Evolutionary conservation across 768 basidiomycete species (phyloP).

Genomic region (Rhizopogon sp.): DNA sequence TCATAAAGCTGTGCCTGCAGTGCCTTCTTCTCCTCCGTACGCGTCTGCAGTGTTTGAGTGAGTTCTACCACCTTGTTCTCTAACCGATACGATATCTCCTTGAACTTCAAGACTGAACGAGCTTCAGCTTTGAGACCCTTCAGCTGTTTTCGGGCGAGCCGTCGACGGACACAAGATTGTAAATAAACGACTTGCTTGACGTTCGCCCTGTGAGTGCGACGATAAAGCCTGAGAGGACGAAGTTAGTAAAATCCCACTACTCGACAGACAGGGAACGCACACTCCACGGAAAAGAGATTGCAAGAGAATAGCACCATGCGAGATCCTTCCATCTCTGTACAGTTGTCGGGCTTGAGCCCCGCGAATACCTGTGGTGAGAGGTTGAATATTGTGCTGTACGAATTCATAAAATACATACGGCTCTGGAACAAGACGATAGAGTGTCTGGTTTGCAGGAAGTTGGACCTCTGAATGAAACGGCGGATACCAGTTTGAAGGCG

Average conservation of each 20-base stretch:
- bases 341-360: constrained; percentile 64
- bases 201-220: constrained; percentile 52
- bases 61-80: constrained; percentile 99
- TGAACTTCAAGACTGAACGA: constrained; percentile 96
- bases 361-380: constrained; percentile 52
- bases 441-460: constrained; percentile 56
- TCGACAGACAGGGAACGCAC: constrained; percentile 43
- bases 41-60: constrained; percentile 87
- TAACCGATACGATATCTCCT: constrained; percentile 94
- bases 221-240: constrained; percentile 40
- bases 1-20: constrained; percentile 69
- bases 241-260: constrained; percentile 4
- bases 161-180: constrained; percentile 89
- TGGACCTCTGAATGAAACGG: constrained; percentile 66
- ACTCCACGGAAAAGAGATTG: constrained; percentile 86
- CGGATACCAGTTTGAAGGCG: constrained; percentile 72
- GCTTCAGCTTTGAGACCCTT: constrained; percentile 84
- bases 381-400: background rate
- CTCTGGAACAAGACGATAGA: constrained; percentile 76
- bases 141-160: constrained; percentile 81
- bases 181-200: constrained; percentile 74
- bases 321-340: constrained; percentile 51
- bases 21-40: constrained; percentile 88
- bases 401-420: constrained; percentile 50
- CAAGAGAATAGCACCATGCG: constrained; percentile 61